A percentile compares a stretch with the other conserved stretches of the same genome.
These are phyloP conservation scores for Ogataea allantospora DNA, from an alignment of 805 yeast species.

Conservation along the genomic window DNA sequence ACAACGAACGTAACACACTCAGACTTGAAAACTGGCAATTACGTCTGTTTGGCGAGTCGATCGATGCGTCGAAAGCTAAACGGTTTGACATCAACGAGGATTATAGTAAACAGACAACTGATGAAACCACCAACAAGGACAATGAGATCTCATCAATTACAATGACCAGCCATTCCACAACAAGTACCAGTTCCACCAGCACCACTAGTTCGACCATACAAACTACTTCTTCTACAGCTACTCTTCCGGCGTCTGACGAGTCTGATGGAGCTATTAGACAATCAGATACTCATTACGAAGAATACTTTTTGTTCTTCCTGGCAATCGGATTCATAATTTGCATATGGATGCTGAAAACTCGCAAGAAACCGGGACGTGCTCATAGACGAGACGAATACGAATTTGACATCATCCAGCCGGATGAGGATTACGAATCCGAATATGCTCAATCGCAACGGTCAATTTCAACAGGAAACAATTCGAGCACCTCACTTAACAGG, in stretches of 20 bases:
- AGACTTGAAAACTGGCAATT: slow-evolving; percentile 69
- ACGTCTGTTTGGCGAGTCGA: slow-evolving; percentile 77
- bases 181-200: background rate
- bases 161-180: background rate
- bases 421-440: slow-evolving; percentile 25
- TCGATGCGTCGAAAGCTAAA: slow-evolving; percentile 61
- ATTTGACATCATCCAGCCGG: slow-evolving; percentile 68
- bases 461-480: slow-evolving; percentile 12
- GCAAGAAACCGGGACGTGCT: slow-evolving; percentile 38
- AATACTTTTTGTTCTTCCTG: slow-evolving; percentile 59
- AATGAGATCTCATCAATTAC: background rate
- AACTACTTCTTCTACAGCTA: background rate
- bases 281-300: slow-evolving; percentile 48
- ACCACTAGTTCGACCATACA: slow-evolving; percentile 1
- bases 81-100: slow-evolving; percentile 51
- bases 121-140: background rate
- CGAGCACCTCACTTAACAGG: slow-evolving; percentile 13
- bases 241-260: slow-evolving; percentile 13
- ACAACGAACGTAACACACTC: slow-evolving; percentile 36
- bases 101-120: slow-evolving; percentile 33
- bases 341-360: slow-evolving; percentile 40
- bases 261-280: slow-evolving; percentile 20
- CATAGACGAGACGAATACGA: slow-evolving; percentile 72
- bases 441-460: slow-evolving; percentile 17
- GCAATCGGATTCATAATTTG: slow-evolving; percentile 54